Evolutionary conservation across 345 rosid genomes (phyloP), one percentile per base, ranked within the genome.

Genomic region (Nasturtium officinale): DNA sequence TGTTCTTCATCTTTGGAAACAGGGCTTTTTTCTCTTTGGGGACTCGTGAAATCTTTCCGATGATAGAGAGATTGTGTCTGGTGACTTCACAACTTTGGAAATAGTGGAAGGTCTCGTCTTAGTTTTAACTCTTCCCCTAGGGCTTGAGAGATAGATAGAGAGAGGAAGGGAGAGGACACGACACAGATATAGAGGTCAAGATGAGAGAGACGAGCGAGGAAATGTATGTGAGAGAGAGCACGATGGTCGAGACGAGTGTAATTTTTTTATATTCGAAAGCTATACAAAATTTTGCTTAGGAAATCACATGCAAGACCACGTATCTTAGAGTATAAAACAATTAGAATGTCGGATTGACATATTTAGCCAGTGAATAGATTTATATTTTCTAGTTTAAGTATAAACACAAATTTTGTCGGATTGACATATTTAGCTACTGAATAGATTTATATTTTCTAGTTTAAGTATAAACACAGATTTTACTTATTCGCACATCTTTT

Each of bases 131-230:
- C 5, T 38, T 40, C 16, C 60, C 33, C 67, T 61, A 78, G 73
- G 74, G 81, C 45, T 65, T 71, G 43, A 65, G 28, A 35, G 59
- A 33, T 62, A 46, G 80, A 69, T 55, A 67, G 74, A 69, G 75
- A 69, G 66, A 54, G 63, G 60, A 1, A 75, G 37, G 42, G 67
- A 61, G 71, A 56, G 73, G 47, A 32, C 75, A 68, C 61, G 86
- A 79, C 91, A 83, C 86, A 87, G 78, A 78, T 87, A 87, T 83
- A 85, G 91, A 85, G 89, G 84, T 35, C 57, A 61, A 61, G 69
- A 69, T 60, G 71, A 70, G 68, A 61, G 81, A 79, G 81, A 74
- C 77, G 78, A 78, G 21, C 67, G 73, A 74, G 59, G 52, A 71
- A 63, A 72, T 76, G 28, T 74, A 77, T 67, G 63, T 55, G 73